Percentiles rank a stretch among this genome's conserved stretches.
These are phyloP conservation scores for Brassica incana DNA, from an alignment of 345 rosid species.

Conservation along the genomic window DNA sequence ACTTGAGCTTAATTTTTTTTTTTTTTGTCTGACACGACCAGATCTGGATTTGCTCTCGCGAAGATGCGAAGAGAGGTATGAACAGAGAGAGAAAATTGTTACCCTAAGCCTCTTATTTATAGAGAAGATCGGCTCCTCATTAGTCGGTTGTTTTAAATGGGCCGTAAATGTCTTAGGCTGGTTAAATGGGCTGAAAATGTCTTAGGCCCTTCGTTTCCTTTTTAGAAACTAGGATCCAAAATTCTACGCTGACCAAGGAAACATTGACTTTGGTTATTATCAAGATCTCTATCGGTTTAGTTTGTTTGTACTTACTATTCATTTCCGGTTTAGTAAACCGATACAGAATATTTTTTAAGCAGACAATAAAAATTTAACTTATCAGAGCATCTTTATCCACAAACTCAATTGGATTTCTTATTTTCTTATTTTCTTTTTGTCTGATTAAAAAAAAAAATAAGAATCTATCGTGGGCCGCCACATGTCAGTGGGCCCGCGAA, in stretches of 20 bases:
- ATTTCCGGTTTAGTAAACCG: neutral
- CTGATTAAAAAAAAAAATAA: no score
- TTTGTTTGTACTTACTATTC: neutral
- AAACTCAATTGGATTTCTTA: no score
- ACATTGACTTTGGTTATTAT: neutral
- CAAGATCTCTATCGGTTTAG: neutral
- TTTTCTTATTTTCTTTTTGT: no score
- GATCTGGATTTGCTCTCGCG: slow-evolving; percentile 31
- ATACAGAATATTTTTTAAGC: neutral
- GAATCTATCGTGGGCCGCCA: no score
- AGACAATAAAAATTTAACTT: neutral
- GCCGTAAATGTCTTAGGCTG: neutral
- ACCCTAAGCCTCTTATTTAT: slow-evolving; percentile 41
- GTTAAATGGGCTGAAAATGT: slow-evolving; percentile 3
- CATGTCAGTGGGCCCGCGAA: no score
- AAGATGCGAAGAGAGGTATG: neutral
- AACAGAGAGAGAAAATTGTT: rapidly evolving
- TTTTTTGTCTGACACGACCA: slow-evolving; percentile 8
- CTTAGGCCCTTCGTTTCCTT: neutral
- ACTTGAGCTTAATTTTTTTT: slow-evolving; percentile 20
- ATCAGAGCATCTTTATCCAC: no score
- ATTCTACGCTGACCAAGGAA: neutral
- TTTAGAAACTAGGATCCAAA: neutral
- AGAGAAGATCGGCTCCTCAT: slow-evolving; percentile 4
- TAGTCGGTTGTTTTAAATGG: slow-evolving; percentile 16